Percentiles rank a stretch among this genome's conserved stretches.
Evolutionary conservation across 2,329 filamentous ascomycete genomes (phyloP).

Genomic region (Xylaria sp.): DNA sequence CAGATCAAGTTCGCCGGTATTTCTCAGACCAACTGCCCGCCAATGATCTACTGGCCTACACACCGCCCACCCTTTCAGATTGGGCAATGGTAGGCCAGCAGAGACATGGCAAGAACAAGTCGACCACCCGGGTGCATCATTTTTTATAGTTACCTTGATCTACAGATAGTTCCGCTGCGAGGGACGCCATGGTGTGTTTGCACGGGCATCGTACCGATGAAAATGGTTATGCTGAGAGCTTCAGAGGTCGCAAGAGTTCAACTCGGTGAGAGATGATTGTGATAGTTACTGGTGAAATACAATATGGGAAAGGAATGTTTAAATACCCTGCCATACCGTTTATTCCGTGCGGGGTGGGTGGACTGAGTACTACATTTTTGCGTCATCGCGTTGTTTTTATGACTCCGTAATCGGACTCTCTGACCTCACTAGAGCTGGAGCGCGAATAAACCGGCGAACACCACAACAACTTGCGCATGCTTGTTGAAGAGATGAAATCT

Average conservation of each 20-base stretch:
- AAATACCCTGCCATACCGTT: too few species aligned
- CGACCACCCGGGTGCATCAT: slow-evolving; percentile 37
- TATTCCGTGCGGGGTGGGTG: not conserved
- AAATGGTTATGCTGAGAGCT: slow-evolving; percentile 1
- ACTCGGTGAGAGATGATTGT: not conserved
- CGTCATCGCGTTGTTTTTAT: not conserved
- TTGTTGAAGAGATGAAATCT: too few species aligned
- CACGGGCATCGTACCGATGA: slow-evolving; percentile 29
- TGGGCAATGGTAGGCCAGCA: slow-evolving; percentile 19
- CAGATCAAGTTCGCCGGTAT: slow-evolving; percentile 77
- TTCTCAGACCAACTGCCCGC: slow-evolving; percentile 33
- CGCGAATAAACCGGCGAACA: too few species aligned
- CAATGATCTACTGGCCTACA: slow-evolving; percentile 14
- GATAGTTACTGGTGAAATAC: not conserved
- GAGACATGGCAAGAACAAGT: slow-evolving; percentile 25
- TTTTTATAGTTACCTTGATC: slow-evolving; percentile 38
- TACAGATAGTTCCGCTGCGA: slow-evolving; percentile 31
- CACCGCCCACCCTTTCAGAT: slow-evolving; percentile 9
- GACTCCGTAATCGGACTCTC: too few species aligned
- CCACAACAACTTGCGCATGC: too few species aligned
- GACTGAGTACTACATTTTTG: not conserved
- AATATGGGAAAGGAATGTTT: too few species aligned
- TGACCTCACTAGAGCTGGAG: too few species aligned
- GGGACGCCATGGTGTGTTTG: slow-evolving; percentile 31
- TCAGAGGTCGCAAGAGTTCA: not conserved